These are phyloP conservation scores for Botrytis fragariae DNA, from an alignment of 2,329 filamentous ascomycete species.

Conservation along the genomic window DNA sequence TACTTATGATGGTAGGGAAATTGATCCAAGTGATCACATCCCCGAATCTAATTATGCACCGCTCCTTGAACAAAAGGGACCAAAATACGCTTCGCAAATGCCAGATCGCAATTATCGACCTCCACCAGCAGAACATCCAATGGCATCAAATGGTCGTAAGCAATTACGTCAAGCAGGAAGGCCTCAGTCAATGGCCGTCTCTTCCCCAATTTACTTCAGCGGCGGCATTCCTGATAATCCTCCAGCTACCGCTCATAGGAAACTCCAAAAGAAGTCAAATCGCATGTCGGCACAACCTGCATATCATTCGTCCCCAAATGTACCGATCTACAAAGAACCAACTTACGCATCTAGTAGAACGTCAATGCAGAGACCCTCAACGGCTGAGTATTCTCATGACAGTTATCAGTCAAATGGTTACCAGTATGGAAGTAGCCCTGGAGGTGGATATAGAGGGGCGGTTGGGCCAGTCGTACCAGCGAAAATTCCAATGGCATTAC, in stretches of 20 bases:
- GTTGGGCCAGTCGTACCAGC: slow-evolving; percentile 59
- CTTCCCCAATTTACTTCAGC: slow-evolving; percentile 33
- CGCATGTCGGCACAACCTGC: slow-evolving; percentile 34
- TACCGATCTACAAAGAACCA: slow-evolving; percentile 36
- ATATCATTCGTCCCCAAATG: slow-evolving; percentile 34
- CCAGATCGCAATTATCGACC: slow-evolving; percentile 43
- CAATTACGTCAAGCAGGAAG: slow-evolving; percentile 48
- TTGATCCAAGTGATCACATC: slow-evolving; percentile 78
- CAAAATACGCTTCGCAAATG: slow-evolving; percentile 41
- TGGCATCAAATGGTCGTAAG: slow-evolving; percentile 52
- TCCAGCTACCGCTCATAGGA: slow-evolving; percentile 49
- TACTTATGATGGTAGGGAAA: slow-evolving; percentile 69
- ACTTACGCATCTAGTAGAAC: slow-evolving; percentile 23
- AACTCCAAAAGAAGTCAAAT: slow-evolving; percentile 61
- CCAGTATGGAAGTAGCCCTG: slow-evolving; percentile 32
- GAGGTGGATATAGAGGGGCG: slow-evolving; percentile 35
- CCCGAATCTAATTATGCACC: slow-evolving; percentile 52
- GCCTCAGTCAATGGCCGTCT: slow-evolving; percentile 46
- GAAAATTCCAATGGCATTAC: slow-evolving; percentile 58
- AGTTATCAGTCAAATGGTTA: slow-evolving; percentile 34
- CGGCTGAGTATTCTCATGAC: slow-evolving; percentile 34
- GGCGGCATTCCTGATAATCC: slow-evolving; percentile 40
- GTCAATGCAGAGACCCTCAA: slow-evolving; percentile 30
- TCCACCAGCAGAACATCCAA: slow-evolving; percentile 46
- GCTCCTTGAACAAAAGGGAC: slow-evolving; percentile 48